Conservation (phyloP, 2,329 filamentous ascomycete genomes). For the Aspergillus texensis region DNA sequence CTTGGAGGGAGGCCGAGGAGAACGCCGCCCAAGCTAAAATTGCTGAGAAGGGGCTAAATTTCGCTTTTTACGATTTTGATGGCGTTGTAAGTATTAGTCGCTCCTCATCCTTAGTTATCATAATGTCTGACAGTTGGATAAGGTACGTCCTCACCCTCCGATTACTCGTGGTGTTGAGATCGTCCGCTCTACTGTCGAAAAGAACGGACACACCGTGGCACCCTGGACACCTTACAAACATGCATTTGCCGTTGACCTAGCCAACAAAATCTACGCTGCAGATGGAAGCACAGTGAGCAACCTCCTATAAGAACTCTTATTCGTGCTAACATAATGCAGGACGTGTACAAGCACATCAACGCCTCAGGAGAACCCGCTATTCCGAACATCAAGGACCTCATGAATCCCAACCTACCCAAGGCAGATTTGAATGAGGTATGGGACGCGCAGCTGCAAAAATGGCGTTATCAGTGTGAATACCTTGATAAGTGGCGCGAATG, state of each 20-base stretch:
- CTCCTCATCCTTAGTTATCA: background rate
- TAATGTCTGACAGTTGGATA: background rate
- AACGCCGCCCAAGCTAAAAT: slow-evolving; percentile 27
- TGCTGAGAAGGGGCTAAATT: slow-evolving; percentile 22
- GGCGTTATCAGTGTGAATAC: slow-evolving; percentile 39
- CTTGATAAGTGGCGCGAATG: slow-evolving; percentile 31
- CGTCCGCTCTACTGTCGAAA: slow-evolving; percentile 27
- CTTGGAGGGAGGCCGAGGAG: slow-evolving; percentile 20
- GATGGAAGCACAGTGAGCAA: background rate
- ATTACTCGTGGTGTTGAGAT: slow-evolving; percentile 36
- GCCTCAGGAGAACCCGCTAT: slow-evolving; percentile 43
- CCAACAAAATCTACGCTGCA: background rate
- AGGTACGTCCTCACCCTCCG: slow-evolving; percentile 36
- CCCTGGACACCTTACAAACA: slow-evolving; percentile 30
- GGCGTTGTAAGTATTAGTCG: background rate
- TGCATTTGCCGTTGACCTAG: background rate
- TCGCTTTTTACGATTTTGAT: slow-evolving; percentile 36
- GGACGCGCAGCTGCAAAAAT: slow-evolving; percentile 36
- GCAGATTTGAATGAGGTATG: slow-evolving; percentile 20
- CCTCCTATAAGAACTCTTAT: background rate
- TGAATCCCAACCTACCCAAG: slow-evolving; percentile 19
- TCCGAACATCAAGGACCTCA: slow-evolving; percentile 32
- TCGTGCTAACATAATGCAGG: slow-evolving; percentile 32
- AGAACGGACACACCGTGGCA: slow-evolving; percentile 32
- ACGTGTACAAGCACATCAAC: slow-evolving; percentile 29